Evolutionary conservation across 352 stramenopile genomes (phyloP).

Genomic region (Pythium plurisporium): DNA sequence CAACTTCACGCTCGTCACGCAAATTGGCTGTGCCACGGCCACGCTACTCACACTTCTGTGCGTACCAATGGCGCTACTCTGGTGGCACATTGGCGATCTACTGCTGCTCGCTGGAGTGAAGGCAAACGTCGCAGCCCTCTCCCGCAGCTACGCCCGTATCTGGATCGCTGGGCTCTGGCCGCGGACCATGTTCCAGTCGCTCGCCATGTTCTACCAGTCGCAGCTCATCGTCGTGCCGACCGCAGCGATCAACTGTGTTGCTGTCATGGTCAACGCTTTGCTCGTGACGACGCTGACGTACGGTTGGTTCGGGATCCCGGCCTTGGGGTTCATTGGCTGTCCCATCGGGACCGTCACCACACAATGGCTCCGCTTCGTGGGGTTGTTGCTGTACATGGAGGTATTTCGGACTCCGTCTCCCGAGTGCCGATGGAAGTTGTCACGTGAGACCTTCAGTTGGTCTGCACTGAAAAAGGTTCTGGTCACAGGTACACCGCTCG

Average conservation of each 20-base stretch:
- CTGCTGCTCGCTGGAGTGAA: constrained; percentile 39
- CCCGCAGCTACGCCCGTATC: constrained; percentile 53
- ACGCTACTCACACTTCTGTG: constrained; percentile 53
- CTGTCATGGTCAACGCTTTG: constrained; percentile 51
- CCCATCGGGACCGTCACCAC: constrained; percentile 63
- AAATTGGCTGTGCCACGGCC: background rate
- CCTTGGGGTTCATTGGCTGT: constrained; percentile 72
- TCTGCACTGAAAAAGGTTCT: constrained; percentile 44
- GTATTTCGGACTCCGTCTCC: constrained; percentile 51
- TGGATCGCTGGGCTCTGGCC: constrained; percentile 74
- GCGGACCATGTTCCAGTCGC: constrained; percentile 69
- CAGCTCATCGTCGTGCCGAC: constrained; percentile 78
- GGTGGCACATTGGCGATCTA: constrained; percentile 67
- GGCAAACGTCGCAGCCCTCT: constrained; percentile 35
- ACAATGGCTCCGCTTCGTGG: constrained; percentile 40
- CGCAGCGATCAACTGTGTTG: constrained; percentile 50
- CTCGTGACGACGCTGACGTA: constrained; percentile 63
- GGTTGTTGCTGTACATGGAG: constrained; percentile 71
- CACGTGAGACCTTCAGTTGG: constrained; percentile 33
- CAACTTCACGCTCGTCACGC: background rate
- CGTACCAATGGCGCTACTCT: constrained; percentile 63
- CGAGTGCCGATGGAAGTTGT: constrained; percentile 48
- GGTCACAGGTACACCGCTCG: constrained; percentile 46
- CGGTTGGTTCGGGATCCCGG: constrained; percentile 46
- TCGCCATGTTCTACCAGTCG: constrained; percentile 76